Conservation (phyloP, 129 eudicot genomes). For the Centaurea solstitialis region DNA sequence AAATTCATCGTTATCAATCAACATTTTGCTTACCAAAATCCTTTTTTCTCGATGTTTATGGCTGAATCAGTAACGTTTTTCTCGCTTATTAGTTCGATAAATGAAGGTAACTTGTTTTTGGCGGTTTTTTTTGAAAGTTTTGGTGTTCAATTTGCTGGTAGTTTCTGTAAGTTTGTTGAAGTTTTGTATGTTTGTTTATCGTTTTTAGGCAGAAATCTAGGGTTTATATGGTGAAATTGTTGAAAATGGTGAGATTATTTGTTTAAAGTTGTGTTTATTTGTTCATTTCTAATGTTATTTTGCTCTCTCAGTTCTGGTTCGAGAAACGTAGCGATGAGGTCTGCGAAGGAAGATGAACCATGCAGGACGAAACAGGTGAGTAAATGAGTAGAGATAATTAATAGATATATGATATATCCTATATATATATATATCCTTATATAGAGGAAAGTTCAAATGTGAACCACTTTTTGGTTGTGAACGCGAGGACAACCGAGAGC, state of each 20-base stretch:
- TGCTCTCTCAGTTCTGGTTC: neutral
- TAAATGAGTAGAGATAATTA: neutral
- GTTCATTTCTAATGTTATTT: neutral
- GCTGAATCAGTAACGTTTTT: neutral
- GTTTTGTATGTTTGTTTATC: slow-evolving; percentile 1
- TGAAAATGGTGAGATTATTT: neutral
- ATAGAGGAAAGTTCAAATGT: no score
- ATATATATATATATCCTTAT: no score
- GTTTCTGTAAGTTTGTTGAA: neutral
- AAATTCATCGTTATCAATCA: neutral
- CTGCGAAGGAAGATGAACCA: slow-evolving; percentile 9
- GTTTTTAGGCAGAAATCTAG: slow-evolving; percentile 1
- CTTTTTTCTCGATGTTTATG: neutral
- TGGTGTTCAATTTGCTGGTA: neutral
- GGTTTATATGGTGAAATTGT: neutral
- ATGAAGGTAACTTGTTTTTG: neutral
- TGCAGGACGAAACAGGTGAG: slow-evolving; percentile 20
- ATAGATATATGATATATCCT: no score
- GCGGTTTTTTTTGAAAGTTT: neutral
- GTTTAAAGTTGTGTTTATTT: neutral
- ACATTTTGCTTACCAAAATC: neutral
- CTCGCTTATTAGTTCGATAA: neutral
- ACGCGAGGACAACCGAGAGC: no score
- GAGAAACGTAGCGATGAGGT: neutral
- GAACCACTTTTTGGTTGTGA: no score